These are phyloP conservation scores for Crithidia brevicula DNA, from an alignment of 208 protist genomes.

Conservation along the genomic window DNA sequence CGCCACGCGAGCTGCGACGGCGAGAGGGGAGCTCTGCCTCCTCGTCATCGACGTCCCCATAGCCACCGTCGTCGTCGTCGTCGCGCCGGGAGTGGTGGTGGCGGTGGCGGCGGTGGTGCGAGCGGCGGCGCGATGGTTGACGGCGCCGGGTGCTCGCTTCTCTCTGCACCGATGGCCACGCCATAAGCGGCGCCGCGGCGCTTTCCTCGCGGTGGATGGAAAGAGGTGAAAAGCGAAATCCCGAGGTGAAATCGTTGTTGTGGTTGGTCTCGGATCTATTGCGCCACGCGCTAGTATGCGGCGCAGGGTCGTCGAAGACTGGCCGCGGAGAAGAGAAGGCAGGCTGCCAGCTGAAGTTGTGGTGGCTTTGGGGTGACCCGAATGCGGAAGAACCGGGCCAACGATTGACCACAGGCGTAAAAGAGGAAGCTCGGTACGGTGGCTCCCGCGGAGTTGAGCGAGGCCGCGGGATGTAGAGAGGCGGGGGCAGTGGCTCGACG, in stretches of 20 bases:
- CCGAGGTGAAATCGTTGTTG: background rate
- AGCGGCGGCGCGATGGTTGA: constrained; percentile 9
- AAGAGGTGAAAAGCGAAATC: constrained; percentile 6
- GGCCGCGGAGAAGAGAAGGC: background rate
- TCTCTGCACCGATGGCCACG: background rate
- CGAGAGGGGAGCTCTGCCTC: constrained; percentile 7
- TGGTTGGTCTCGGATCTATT: background rate
- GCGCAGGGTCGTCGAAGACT: background rate
- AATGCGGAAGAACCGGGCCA: background rate
- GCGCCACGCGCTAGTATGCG: constrained; percentile 9
- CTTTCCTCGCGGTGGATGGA: constrained; percentile 2
- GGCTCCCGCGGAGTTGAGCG: constrained; percentile 14
- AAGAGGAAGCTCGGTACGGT: background rate
- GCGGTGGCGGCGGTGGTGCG: constrained; percentile 6
- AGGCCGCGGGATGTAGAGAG: constrained; percentile 22
- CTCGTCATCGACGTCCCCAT: background rate
- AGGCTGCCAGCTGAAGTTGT: constrained; percentile 7
- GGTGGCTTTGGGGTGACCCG: background rate
- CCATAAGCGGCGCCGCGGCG: constrained; percentile 10
- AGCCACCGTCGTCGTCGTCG: background rate
- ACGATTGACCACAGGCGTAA: background rate
- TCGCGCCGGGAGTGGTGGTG: background rate
- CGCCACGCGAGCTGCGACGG: background rate
- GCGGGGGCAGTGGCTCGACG: constrained; percentile 16
- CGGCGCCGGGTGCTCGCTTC: background rate